Base-by-base conservation (phyloP, 805 yeast species). In the Yarrowia bubula region DNA sequence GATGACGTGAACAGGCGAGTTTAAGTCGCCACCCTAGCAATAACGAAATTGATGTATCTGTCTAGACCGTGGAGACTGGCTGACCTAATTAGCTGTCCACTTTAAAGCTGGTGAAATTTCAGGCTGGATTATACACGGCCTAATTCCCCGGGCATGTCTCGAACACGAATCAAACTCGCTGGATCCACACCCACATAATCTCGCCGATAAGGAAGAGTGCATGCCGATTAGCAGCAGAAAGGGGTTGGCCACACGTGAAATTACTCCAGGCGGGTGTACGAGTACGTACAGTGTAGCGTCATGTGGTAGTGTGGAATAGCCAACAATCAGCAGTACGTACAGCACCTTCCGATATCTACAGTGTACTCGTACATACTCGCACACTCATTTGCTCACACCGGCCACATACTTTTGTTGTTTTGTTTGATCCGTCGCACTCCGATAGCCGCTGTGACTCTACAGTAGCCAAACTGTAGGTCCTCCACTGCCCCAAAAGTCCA, bases 161-260 rank as follows among this genome's bases (percentile, higher is more conserved):
- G 28, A 22, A 22, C 38, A 11, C 38, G 17, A 2, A 33, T 32
- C 39, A 47, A 47, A 13, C 55, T 48, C 55, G 8, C 17, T 15
- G 31, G 31, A 7, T 35, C 18, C 41, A 31, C 32, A 35, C 41
- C 8, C 55, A 35, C 55, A 48, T 48, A 35, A 48, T 48, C 55
- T 35, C 32, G 41, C 55, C 55, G 41, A 48, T 48, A 48, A 48
- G 55, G 14, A 17, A 7, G 41, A 48, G 55, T 48, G 55, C 55
- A 48, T 48, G 55, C 13, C 41, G 17, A 35, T 48, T 48, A 15
- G 39, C 15, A 15, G 53, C 33, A 31, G 35, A 18, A 33, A 48
- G 55, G 55, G 55, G 55, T 48, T 18, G 39, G 18, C 41, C 55
- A 48, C 55, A 48, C 28, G 53, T 47, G 53, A 47, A 47, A 47